Evolutionary conservation across 257 asterid genomes (phyloP).

Genomic region (Plantago ovata): DNA sequence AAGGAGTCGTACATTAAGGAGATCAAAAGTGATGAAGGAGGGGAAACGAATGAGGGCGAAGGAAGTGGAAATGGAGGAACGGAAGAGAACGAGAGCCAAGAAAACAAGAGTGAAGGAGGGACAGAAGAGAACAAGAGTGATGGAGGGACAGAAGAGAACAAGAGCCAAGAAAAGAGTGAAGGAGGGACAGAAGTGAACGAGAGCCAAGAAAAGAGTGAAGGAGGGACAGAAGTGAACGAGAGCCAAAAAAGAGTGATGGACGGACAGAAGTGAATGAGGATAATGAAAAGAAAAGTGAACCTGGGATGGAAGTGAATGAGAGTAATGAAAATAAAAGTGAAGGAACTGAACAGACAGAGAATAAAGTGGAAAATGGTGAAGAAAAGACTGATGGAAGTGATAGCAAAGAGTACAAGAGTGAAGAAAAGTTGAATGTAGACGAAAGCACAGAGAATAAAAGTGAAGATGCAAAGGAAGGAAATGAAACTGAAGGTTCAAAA

Average conservation of each 20-base stretch:
- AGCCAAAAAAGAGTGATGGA: background rate
- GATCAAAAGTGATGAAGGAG: background rate
- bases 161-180: background rate
- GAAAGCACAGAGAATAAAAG: conserved; percentile 9
- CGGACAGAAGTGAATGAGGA: conserved; percentile 1
- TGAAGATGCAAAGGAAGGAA: conserved; percentile 2
- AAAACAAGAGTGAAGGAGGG: conserved; percentile 1
- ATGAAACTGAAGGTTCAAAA: conserved; percentile 24
- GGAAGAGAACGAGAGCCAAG: conserved; percentile 3
- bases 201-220: conserved; percentile 7
- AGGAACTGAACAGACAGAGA: conserved; percentile 7
- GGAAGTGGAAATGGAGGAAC: no score
- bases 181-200: conserved; percentile 2
- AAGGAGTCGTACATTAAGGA: conserved; percentile 1
- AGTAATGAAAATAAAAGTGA: conserved; percentile 14
- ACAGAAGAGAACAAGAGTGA: conserved; percentile 1
- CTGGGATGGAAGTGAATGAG: background rate
- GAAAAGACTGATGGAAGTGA: conserved; percentile 1
- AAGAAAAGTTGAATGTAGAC: background rate
- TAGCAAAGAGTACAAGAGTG: conserved; percentile 3
- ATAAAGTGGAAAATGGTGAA: conserved; percentile 1
- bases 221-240: conserved; percentile 2
- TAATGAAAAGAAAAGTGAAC: background rate
- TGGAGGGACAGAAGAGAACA: background rate
- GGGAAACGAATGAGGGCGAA: no score